These are phyloP conservation scores for Cryptococcus amylolentus DNA, from an alignment of 1,284 basidiomycete genomes.

Conservation along the genomic window DNA sequence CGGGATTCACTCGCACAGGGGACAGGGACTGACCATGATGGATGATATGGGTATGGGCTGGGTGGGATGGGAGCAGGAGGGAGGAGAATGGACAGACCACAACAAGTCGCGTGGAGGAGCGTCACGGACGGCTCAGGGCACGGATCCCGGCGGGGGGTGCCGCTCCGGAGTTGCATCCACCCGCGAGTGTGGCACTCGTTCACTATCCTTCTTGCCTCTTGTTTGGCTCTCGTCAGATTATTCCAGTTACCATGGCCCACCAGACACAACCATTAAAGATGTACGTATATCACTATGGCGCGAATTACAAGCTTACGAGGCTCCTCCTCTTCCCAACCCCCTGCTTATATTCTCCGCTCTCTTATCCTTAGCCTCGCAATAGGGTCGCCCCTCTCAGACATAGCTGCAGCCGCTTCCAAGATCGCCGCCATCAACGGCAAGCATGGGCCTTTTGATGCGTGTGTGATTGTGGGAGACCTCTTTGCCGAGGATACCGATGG, in stretches of 20 bases:
- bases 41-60: neutral
- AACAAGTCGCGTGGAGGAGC: neutral
- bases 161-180: neutral
- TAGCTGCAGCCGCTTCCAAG: constrained; percentile 72
- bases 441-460: constrained; percentile 89
- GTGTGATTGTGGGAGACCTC: constrained; percentile 84
- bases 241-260: constrained; percentile 14
- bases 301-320: neutral
- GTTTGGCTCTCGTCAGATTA: too few species aligned
- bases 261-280: constrained; percentile 30
- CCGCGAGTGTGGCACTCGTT: neutral
- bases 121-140: neutral
- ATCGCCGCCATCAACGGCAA: constrained; percentile 82
- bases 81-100: neutral
- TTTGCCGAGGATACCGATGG: constrained; percentile 64
- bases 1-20: neutral
- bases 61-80: neutral
- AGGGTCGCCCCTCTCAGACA: constrained; percentile 75
- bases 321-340: neutral
- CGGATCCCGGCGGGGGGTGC: neutral
- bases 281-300: constrained; percentile 12
- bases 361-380: constrained; percentile 66
- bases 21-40: neutral
- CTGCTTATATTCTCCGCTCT: constrained; percentile 4
- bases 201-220: neutral